Base-by-base conservation (phyloP, 73 alveolate genomes). In the Paraurostyla sp. region DNA sequence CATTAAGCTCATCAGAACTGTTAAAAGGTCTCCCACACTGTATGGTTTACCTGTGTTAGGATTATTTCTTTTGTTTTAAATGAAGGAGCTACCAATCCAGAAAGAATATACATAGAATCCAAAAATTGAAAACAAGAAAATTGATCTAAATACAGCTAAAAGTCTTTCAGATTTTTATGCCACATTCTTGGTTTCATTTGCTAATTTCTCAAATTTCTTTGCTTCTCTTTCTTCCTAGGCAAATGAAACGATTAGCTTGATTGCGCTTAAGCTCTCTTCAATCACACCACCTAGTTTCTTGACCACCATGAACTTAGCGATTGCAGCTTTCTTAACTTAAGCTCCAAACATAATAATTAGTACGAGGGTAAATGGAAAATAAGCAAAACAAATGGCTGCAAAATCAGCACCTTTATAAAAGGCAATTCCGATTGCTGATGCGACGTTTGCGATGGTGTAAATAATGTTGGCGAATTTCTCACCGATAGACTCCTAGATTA, bases 231-330 rank as follows among this genome's bases (percentile, higher is more conserved):
- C 46, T 35, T 83, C 92, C 33, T 83, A 60, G 11, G 75, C 73
- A 48, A 45, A 42, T 22, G 92, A 60, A 32, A 68, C 30, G 9
- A 83, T 76, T 7, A 83, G 76, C 30, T 41, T 71, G 65, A 40
- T 41, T 7, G 92, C 73, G n/a, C 30, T 68, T 33, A 83, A 38
- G 22, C 86, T 68, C 30, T 83, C 85, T 68, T 83, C 92, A 23
- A 76, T 76, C 15, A 45, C n/a, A 0, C 80, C 92, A 38, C 87
- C 92, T 22, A 58, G 2, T n/a, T 46, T 62, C 0, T 76, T 59
- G 22, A 54, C 41, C 0, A 62, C 86, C 3, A 43, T n/a, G 33
- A 46, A 45, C 23, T 56, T 56, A 16, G 73, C 23, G 23, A 56
- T 56, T 13, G 73, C 36, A 16, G 76, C 40, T 23, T 65, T 40